Percentiles rank a stretch among this genome's conserved stretches.
These are phyloP conservation scores for Leucogyrophana mollusca DNA, from an alignment of 768 basidiomycete genomes.

Conservation along the genomic window DNA sequence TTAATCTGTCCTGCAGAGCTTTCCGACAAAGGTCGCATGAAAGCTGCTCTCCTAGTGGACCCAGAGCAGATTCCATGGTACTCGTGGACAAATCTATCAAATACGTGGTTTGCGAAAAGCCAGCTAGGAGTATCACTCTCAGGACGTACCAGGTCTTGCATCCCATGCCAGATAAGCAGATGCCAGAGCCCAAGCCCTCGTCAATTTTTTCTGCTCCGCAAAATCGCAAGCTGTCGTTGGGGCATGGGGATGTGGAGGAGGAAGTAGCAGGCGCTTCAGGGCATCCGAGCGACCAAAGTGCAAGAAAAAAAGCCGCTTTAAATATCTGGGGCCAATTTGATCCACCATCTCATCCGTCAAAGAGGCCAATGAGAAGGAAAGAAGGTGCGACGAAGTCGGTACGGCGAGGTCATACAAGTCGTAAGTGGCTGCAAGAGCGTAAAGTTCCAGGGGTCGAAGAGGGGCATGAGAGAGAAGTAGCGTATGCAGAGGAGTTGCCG, in stretches of 20 bases:
- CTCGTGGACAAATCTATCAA: slow-evolving; percentile 66
- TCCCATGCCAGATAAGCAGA: slow-evolving; percentile 85
- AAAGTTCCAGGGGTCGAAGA: slow-evolving; percentile 66
- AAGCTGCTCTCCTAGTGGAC: slow-evolving; percentile 67
- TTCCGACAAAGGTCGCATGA: slow-evolving; percentile 67
- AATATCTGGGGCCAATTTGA: slow-evolving; percentile 71
- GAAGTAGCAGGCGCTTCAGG: slow-evolving; percentile 72
- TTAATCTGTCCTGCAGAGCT: slow-evolving; percentile 63
- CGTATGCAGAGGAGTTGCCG: slow-evolving; percentile 54
- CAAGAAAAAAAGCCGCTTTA: slow-evolving; percentile 80
- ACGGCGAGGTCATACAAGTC: slow-evolving; percentile 75
- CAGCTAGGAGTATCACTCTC: neutral
- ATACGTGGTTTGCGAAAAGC: slow-evolving; percentile 4
- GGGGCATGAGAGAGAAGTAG: slow-evolving; percentile 69
- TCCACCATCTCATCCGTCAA: slow-evolving; percentile 71
- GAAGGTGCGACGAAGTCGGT: slow-evolving; percentile 69
- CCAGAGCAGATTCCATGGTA: slow-evolving; percentile 69
- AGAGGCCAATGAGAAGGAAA: slow-evolving; percentile 65
- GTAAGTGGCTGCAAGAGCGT: slow-evolving; percentile 65
- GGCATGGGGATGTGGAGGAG: slow-evolving; percentile 75
- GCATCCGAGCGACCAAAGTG: slow-evolving; percentile 84
- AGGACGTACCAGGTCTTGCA: slow-evolving; percentile 63
- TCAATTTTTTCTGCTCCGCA: slow-evolving; percentile 73
- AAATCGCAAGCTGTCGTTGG: slow-evolving; percentile 70
- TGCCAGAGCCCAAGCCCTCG: slow-evolving; percentile 80